These are phyloP conservation scores for Solanum medicagineum DNA, from an alignment of 257 asterid species.

Conservation along the genomic window DNA sequence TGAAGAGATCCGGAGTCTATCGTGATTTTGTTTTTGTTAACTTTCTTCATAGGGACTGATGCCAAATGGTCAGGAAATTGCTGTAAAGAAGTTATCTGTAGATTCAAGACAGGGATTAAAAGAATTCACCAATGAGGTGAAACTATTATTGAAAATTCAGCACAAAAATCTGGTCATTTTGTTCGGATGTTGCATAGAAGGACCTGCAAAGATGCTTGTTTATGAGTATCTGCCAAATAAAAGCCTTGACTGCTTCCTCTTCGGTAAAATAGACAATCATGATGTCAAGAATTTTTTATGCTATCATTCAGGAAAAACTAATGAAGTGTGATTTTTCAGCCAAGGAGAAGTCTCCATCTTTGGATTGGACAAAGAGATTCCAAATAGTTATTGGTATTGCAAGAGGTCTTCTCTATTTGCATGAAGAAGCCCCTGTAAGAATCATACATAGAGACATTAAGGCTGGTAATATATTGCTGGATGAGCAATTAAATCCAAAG, in stretches of 20 bases:
- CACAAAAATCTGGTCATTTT: constrained; percentile 65
- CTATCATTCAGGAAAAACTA: constrained; percentile 3
- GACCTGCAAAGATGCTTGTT: constrained; percentile 86
- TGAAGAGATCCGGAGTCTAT: not conserved
- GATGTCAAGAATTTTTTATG: not conserved
- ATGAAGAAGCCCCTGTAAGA: constrained; percentile 83
- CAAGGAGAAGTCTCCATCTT: constrained; percentile 25
- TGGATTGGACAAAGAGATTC: constrained; percentile 57
- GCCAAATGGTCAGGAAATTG: constrained; percentile 74
- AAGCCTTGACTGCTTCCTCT: constrained; percentile 80
- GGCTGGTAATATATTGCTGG: constrained; percentile 82
- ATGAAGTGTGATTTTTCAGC: constrained; percentile 28
- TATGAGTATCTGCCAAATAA: constrained; percentile 71
- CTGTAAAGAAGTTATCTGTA: constrained; percentile 66
- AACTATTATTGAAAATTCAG: constrained; percentile 56
- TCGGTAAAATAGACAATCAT: constrained; percentile 29
- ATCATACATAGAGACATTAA: constrained; percentile 82
- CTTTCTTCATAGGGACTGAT: constrained; percentile 44
- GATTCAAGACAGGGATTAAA: constrained; percentile 57
- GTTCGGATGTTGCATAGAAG: constrained; percentile 80
- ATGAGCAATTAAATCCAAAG: constrained; percentile 66
- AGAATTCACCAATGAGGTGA: constrained; percentile 76
- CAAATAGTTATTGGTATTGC: constrained; percentile 50
- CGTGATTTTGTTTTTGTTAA: not conserved
- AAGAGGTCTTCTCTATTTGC: constrained; percentile 78